These are phyloP conservation scores for Madurella mycetomatis DNA, from an alignment of 2,329 filamentous ascomycete genomes.

Conservation along the genomic window DNA sequence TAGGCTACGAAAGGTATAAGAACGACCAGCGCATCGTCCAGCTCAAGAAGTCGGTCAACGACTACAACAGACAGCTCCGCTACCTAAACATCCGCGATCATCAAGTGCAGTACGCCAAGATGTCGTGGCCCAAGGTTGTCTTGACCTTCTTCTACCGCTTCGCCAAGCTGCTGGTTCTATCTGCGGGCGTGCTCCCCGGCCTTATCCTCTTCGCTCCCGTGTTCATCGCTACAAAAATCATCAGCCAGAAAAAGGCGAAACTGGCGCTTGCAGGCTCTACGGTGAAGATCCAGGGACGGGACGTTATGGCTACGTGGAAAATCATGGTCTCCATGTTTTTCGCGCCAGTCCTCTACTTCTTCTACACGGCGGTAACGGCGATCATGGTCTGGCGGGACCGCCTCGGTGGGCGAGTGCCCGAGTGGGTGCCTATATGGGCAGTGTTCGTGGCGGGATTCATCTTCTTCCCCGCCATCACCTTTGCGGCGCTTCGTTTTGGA, in stretches of 20 bases:
- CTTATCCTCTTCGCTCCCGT: slow-evolving; percentile 83
- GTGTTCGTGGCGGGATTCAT: slow-evolving; percentile 71
- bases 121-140: slow-evolving; percentile 72
- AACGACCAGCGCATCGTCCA: slow-evolving; percentile 78
- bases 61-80: slow-evolving; percentile 82
- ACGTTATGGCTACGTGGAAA: slow-evolving; percentile 94
- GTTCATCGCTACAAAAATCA: slow-evolving; percentile 77
- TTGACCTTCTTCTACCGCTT: slow-evolving; percentile 75
- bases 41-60: slow-evolving; percentile 68
- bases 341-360: slow-evolving; percentile 74
- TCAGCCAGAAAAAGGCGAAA: slow-evolving; percentile 75
- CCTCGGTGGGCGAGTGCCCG: slow-evolving; percentile 74
- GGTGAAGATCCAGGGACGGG: slow-evolving; percentile 81
- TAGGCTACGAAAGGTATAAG: slow-evolving; percentile 90
- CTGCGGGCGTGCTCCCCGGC: slow-evolving; percentile 79
- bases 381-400: slow-evolving; percentile 77
- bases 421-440: slow-evolving; percentile 73
- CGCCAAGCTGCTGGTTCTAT: slow-evolving; percentile 69
- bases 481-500: slow-evolving; percentile 87
- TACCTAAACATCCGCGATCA: slow-evolving; percentile 88
- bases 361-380: slow-evolving; percentile 71
- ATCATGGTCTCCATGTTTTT: slow-evolving; percentile 81
- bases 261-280: slow-evolving; percentile 80
- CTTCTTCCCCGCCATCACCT: slow-evolving; percentile 83
- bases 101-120: slow-evolving; percentile 86